These are phyloP conservation scores for Eragrostis tef DNA, from an alignment of 202 grass and related monocot genomes.

Conservation along the genomic window DNA sequence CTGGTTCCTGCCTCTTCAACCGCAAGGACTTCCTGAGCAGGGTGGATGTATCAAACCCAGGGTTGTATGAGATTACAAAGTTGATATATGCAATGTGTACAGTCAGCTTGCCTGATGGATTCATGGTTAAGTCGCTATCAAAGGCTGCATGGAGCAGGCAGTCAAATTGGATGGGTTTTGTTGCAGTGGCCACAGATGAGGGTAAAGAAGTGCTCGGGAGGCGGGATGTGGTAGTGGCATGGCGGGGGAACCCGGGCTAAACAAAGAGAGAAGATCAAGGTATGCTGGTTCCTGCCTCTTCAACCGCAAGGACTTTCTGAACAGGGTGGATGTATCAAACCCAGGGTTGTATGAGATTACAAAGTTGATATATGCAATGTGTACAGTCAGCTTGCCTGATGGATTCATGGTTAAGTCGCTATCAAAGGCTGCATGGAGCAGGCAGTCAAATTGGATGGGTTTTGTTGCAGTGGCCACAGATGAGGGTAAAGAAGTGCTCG, in stretches of 20 bases:
- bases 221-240: conserved; percentile 73
- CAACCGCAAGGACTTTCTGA: conserved; percentile 59
- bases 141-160: conserved; percentile 61
- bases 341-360: conserved; percentile 68
- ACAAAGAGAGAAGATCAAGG: conserved; percentile 68
- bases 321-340: conserved; percentile 59
- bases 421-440: conserved; percentile 56
- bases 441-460: conserved; percentile 85
- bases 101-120: conserved; percentile 55
- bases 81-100: conserved; percentile 71
- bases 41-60: conserved; percentile 63
- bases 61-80: conserved; percentile 68
- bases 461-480: conserved; percentile 80
- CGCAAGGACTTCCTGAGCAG: conserved; percentile 58
- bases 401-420: conserved; percentile 62
- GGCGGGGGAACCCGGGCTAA: too few species aligned
- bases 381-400: conserved; percentile 56
- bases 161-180: conserved; percentile 86
- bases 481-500: conserved; percentile 54
- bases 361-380: conserved; percentile 73
- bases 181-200: conserved; percentile 75
- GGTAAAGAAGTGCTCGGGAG: conserved; percentile 61
- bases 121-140: conserved; percentile 58
- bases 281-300: conserved; percentile 75
- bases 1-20: conserved; percentile 70